Evolutionary conservation across 345 rosid genomes (phyloP).

Genomic region (Eucalyptus microcorys): DNA sequence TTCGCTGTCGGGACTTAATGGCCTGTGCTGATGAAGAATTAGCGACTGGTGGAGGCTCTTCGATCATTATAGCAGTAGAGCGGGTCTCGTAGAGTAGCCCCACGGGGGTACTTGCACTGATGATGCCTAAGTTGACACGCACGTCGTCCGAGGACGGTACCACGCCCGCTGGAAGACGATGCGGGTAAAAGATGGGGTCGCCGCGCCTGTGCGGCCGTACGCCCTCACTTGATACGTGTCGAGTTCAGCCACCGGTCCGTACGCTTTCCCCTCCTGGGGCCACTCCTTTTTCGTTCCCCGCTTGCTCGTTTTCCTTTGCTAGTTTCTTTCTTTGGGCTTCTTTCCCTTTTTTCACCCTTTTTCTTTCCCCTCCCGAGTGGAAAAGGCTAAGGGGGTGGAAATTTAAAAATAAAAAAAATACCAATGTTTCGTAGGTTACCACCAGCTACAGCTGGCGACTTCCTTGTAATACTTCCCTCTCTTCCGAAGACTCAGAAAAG

Average conservation of each 20-base stretch:
- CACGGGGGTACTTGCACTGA: background rate
- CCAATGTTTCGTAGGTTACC: background rate
- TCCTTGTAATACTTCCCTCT: background rate
- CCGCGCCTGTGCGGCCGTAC: background rate
- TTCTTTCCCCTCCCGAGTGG: background rate
- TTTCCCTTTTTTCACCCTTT: background rate
- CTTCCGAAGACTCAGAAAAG: background rate
- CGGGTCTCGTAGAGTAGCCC: background rate
- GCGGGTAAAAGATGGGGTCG: background rate
- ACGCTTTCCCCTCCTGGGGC: background rate
- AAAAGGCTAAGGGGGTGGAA: background rate
- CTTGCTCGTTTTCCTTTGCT: background rate
- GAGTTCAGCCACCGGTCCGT: background rate
- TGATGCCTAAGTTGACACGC: background rate
- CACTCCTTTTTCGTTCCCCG: background rate
- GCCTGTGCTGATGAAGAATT: background rate
- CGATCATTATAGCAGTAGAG: background rate
- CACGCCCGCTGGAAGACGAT: background rate
- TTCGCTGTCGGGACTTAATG: background rate
- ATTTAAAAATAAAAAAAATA: background rate
- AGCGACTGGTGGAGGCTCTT: background rate
- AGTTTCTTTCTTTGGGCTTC: background rate
- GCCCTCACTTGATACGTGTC: background rate
- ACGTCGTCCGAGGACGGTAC: background rate
- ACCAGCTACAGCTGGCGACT: background rate